Conservation (phyloP, 1,284 basidiomycete genomes). For the Boletus semigastroideus region DNA sequence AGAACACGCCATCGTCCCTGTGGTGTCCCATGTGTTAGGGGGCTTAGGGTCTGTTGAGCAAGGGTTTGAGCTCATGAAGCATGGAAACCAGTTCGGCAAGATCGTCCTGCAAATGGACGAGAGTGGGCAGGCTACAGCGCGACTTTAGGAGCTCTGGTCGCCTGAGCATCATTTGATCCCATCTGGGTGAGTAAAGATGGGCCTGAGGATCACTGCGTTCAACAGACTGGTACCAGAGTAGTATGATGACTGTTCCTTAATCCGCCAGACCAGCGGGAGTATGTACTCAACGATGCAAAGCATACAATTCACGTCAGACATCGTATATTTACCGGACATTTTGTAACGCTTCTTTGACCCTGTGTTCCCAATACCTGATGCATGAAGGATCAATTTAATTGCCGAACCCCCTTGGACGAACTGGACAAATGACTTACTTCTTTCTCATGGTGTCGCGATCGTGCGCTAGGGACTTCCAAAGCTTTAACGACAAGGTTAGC, state of each 20-base stretch:
- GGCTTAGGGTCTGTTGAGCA: constrained; percentile 68
- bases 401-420: constrained; percentile 16
- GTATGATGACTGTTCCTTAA: not conserved
- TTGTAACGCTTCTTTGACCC: constrained; percentile 43
- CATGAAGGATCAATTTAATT: constrained; percentile 28
- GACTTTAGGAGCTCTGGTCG: constrained; percentile 20
- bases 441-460: constrained; percentile 78
- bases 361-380: constrained; percentile 45
- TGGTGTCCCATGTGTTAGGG: constrained; percentile 71
- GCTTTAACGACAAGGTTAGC: constrained; percentile 36
- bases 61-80: constrained; percentile 68
- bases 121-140: constrained; percentile 25
- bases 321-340: constrained; percentile 25
- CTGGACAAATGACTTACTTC: constrained; percentile 49
- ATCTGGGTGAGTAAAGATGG: not conserved
- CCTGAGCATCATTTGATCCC: not conserved
- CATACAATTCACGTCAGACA: constrained; percentile 7
- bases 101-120: constrained; percentile 53
- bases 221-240: not conserved
- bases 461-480: constrained; percentile 71
- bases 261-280: not conserved
- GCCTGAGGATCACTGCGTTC: not conserved
- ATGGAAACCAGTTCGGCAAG: constrained; percentile 74
- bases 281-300: not conserved
- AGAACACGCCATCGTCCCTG: constrained; percentile 67